Base-by-base conservation (phyloP, 2,329 filamentous ascomycete species). In the Onygena corvina region DNA sequence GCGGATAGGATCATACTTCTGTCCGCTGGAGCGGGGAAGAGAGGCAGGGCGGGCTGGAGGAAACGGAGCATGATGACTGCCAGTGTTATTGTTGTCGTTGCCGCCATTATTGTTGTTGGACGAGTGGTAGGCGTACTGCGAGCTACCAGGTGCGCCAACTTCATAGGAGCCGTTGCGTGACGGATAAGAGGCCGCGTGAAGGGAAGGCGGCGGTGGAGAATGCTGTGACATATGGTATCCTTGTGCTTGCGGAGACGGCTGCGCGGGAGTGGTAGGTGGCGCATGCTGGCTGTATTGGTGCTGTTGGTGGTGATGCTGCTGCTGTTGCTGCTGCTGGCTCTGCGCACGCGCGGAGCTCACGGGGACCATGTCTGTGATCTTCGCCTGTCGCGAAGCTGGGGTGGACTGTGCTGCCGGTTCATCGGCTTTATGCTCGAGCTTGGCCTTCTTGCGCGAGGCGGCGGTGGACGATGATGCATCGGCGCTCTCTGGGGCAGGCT, bases 1-100 rank as follows among this genome's bases (percentile, higher is more conserved):
- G 42, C 89, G 79, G 55, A 94, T 88, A 0, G 89, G 89, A 64
- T 95, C 89, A 67, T 92, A 95, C 59, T 84, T 86, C 60, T 87
- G 85, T 36, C 87, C 83, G 59, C 84, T 84, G 11, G 82, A 81
- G 46, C 83, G 72, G 46, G 56, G 49, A 3, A 36, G 69, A 53
- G 65, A 54, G 69, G 71, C 50, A 73, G 66, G 70, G 52, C 30
- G 36, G 47, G 35, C 45, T 38, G 38, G 49, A 49, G 55, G 40
- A 50, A 46, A 33, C 51, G 29, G 47, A 11, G 48, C 27, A 31
- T 30, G 42, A 16, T 46, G 42, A 20, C 18, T 16, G 12, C 18
- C 27, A 40, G 12, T 46, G 38, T 8, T 38, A 30, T 30, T 55
- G 49, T 21, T 53, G 48, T 18, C 51, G 52, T 16, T 55, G 51